phyloP scores from a whole-genome alignment of 495 filamentous ascomycete species.

The Hyaloscypha finlandica region DNA sequence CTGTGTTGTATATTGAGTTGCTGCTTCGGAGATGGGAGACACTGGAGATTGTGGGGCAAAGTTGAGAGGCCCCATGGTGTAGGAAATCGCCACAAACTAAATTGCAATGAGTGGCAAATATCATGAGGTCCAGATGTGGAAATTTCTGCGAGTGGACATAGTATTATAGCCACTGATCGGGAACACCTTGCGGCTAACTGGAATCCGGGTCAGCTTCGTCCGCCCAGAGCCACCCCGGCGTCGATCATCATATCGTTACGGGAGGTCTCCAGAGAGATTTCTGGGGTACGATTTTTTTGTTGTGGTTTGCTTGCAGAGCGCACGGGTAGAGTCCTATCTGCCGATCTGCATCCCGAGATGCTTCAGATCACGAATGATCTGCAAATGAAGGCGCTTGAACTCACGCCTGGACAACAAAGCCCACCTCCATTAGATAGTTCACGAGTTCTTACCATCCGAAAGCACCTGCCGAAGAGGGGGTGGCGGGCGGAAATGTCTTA shows the following conservation, averaged over 20 bases:
- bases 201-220: too few species aligned
- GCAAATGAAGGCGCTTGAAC: background rate
- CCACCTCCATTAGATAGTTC: background rate
- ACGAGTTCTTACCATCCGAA: background rate
- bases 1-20: background rate
- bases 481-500: background rate
- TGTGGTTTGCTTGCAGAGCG: background rate
- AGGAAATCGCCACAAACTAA: too few species aligned
- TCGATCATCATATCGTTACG: background rate
- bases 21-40: background rate
- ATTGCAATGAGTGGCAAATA: too few species aligned
- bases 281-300: background rate
- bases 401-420: background rate
- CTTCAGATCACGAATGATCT: conserved; percentile 1
- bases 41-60: background rate
- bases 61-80: too few species aligned
- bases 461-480: background rate
- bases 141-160: too few species aligned
- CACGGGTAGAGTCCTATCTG: background rate
- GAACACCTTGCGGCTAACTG: too few species aligned
- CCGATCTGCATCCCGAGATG: background rate
- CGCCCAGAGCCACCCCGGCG: background rate
- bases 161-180: too few species aligned
- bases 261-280: background rate
- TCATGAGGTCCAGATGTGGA: too few species aligned